Percentiles rank a stretch among this genome's conserved stretches.
These are phyloP conservation scores for Debaryomycetaceae sp. DNA, from an alignment of 1,139 yeast species.

Conservation along the genomic window DNA sequence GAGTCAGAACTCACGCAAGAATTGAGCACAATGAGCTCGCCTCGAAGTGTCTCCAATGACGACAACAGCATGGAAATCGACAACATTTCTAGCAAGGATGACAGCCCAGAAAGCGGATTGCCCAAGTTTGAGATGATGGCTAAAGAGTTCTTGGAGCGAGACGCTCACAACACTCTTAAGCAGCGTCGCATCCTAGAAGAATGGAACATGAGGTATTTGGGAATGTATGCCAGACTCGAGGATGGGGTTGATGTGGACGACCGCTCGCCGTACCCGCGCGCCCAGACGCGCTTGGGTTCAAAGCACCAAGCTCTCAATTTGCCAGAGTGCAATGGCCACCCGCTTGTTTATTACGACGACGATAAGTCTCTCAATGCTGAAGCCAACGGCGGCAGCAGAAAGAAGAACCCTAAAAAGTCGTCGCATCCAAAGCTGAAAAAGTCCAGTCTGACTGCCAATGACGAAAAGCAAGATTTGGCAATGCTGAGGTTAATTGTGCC, in stretches of 20 bases:
- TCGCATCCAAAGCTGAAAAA: conserved; percentile 13
- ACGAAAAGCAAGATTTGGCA: conserved; percentile 16
- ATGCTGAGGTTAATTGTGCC: conserved; percentile 41
- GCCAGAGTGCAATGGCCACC: conserved; percentile 64
- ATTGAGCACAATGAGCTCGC: conserved; percentile 18
- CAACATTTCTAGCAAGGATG: conserved; percentile 8
- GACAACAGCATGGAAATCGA: conserved; percentile 9
- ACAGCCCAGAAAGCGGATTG: conserved; percentile 13
- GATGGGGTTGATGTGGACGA: conserved; percentile 80
- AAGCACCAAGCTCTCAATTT: conserved; percentile 68
- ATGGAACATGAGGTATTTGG: conserved; percentile 81
- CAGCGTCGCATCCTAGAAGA: conserved; percentile 54
- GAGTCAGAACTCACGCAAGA: conserved; percentile 28
- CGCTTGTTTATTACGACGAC: conserved; percentile 63
- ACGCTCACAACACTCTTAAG: conserved; percentile 33
- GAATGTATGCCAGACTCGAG: conserved; percentile 70
- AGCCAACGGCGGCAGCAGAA: conserved; percentile 13
- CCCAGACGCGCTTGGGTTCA: conserved; percentile 72
- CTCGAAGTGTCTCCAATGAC: conserved; percentile 9
- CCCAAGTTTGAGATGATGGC: conserved; percentile 65
- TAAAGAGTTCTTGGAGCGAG: conserved; percentile 45
- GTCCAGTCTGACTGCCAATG: conserved; percentile 9
- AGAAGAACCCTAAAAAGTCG: conserved; percentile 13
- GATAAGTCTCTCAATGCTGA: conserved; percentile 17
- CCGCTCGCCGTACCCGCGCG: conserved; percentile 73